These are phyloP conservation scores for Alliaria petiolata DNA, from an alignment of 345 rosid genomes.

Conservation along the genomic window DNA sequence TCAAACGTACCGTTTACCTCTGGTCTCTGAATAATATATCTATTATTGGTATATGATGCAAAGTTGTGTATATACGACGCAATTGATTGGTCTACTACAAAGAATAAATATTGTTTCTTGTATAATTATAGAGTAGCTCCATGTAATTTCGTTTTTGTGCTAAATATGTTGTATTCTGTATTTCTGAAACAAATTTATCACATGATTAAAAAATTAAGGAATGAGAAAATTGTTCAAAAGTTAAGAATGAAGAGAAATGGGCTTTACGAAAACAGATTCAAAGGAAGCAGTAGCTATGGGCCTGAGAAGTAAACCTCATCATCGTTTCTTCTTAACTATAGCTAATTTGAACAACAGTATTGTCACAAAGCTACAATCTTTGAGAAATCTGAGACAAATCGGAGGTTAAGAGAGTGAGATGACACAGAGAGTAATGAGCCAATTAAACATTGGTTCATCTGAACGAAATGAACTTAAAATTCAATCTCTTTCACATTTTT, in stretches of 20 bases:
- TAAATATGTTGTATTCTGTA: background rate
- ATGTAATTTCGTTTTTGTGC: background rate
- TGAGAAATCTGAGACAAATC: background rate
- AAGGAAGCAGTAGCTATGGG: no score
- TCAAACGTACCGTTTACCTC: slow-evolving; percentile 46
- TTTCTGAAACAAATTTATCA: background rate
- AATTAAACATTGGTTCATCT: slow-evolving; percentile 7
- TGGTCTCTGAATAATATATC: slow-evolving; percentile 36
- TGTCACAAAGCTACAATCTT: background rate
- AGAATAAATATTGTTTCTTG: background rate
- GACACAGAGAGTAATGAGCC: background rate
- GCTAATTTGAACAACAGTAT: no score
- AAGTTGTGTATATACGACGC: slow-evolving; percentile 19
- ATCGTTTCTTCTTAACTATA: no score
- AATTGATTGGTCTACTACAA: slow-evolving; percentile 16
- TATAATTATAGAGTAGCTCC: background rate
- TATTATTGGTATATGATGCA: background rate
- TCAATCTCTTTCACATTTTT: background rate
- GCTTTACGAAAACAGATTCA: no score
- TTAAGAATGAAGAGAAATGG: no score
- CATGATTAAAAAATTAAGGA: background rate
- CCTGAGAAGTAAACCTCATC: no score
- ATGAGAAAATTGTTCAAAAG: no score
- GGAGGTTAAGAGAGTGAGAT: background rate
- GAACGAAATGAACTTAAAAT: background rate